phyloP scores from a whole-genome alignment of 352 stramenopile genomes.

The Plasmopara halstedii region DNA sequence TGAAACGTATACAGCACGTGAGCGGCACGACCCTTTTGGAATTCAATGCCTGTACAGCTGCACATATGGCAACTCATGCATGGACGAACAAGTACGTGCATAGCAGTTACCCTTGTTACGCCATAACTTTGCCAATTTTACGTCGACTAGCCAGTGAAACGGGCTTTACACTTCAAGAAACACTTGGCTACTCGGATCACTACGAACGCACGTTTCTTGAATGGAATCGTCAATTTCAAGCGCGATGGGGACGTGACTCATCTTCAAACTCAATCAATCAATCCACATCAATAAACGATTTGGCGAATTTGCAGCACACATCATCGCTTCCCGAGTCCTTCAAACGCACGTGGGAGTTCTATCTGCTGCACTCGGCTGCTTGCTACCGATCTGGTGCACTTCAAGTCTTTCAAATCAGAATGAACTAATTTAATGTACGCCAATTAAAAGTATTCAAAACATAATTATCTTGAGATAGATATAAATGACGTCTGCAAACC shows the following conservation, averaged over 20 bases:
- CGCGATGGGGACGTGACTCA: constrained; percentile 31
- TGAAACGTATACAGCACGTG: constrained; percentile 52
- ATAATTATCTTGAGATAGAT: not conserved
- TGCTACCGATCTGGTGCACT: constrained; percentile 70
- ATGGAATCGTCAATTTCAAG: constrained; percentile 78
- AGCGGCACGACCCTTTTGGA: constrained; percentile 56
- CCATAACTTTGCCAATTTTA: constrained; percentile 45
- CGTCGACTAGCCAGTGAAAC: constrained; percentile 36
- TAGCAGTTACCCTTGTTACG: constrained; percentile 47
- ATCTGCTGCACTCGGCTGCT: constrained; percentile 79
- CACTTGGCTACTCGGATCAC: constrained; percentile 61
- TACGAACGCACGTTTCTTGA: constrained; percentile 81
- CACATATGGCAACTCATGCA: constrained; percentile 59
- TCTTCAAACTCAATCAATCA: constrained; percentile 2
- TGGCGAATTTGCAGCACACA: constrained; percentile 4
- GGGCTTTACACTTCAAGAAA: constrained; percentile 59
- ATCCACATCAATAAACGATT: not conserved
- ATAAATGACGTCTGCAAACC: constrained; percentile 1
- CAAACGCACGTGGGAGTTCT: constrained; percentile 84
- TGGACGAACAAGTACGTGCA: constrained; percentile 85
- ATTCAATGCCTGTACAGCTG: constrained; percentile 53
- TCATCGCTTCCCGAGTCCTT: constrained; percentile 66
- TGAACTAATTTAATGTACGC: constrained; percentile 21
- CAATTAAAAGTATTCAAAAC: not conserved
- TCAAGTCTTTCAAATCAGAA: constrained; percentile 60